Evolutionary conservation across 2,329 filamentous ascomycete genomes (phyloP), one percentile per base, ranked within the genome.

Genomic region (Lasiodiplodia citricola): DNA sequence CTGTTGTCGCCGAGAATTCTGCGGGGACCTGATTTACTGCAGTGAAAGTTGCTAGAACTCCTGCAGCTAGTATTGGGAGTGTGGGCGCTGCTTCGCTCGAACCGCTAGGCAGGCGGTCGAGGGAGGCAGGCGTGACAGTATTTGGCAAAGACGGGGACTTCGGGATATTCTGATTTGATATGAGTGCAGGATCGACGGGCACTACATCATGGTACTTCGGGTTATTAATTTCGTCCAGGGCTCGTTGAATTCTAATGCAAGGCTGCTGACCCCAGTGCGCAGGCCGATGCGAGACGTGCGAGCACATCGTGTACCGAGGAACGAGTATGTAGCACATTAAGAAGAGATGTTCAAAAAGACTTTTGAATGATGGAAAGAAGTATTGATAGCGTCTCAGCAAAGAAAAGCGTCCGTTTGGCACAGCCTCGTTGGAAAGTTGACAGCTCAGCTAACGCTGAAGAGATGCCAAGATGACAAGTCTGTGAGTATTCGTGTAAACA

Each of bases 291-390:
- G 60, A 64, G 28, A 18, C 31, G 31, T 64, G 60, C n/a, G 60
- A 64, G 60, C 60, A 64, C 47, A 64, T 52, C 5, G 60, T 52
- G 31, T 64, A 64, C 11, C 60, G 60, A 6, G 47, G 60, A 28
- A 64, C n/a, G 28, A 64, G 44, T 7, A 52, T 5, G 21, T 37
- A 38, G 31, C 60, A 64, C 60, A 64, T 64, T 5, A 3, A 4
- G 35, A 13, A 38, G 11, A 38, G 18, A 14, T 23, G 4, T 11
- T 13, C 18, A 2, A 38, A 35, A 21, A 21, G 10, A 23, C 8
- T n/a, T 14, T 56, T 25, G 18, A 51, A 25, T 23, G 6, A 0
- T 51, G 47, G 6, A n/a, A 1, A 55, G 4, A 16, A 13, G 23
- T 25, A 31, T 5, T 25, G 23, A 14, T 13, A 14, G n/a, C n/a